phyloP scores from a whole-genome alignment of 139 green algal species.

The Raphidocelis subcapitata region DNA sequence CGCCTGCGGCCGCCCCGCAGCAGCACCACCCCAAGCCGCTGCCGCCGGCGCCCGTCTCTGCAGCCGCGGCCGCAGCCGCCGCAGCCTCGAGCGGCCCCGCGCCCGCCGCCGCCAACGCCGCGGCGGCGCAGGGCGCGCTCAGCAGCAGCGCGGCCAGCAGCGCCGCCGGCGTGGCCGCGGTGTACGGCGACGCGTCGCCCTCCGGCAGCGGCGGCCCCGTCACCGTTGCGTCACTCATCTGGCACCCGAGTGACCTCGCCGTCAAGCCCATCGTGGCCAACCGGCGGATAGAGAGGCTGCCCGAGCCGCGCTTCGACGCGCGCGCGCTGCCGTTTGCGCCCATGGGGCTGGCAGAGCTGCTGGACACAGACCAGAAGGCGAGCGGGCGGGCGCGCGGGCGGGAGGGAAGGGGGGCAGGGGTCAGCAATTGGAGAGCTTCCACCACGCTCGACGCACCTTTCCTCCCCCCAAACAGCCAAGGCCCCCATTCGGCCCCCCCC shows the following conservation, averaged over 20 bases:
- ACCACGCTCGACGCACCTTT: too few relatives aligned
- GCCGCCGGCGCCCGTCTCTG: neutral
- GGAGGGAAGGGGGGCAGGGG: too few relatives aligned
- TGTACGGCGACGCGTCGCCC: too few relatives aligned
- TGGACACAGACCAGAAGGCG: conserved; percentile 41
- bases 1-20: too few relatives aligned
- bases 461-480: too few relatives aligned
- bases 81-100: neutral
- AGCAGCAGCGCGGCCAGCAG: conserved; percentile 16
- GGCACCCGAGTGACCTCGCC: conserved; percentile 73
- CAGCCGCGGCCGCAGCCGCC: neutral
- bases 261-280: conserved; percentile 94
- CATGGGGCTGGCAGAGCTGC: conserved; percentile 59
- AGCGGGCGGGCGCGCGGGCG: too few relatives aligned
- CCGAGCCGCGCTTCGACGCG: conserved; percentile 68
- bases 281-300: conserved; percentile 76
- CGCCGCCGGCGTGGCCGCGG: neutral
- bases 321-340: conserved; percentile 68
- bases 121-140: neutral
- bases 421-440: too few relatives aligned
- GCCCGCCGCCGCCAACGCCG: neutral
- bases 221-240: conserved; percentile 53
- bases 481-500: too few relatives aligned
- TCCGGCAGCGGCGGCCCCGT: neutral
- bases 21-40: neutral